Percentiles rank a stretch among this genome's conserved stretches.
Evolutionary conservation across 306 rosid genomes (phyloP).

Genomic region (Luffa acutangula): DNA sequence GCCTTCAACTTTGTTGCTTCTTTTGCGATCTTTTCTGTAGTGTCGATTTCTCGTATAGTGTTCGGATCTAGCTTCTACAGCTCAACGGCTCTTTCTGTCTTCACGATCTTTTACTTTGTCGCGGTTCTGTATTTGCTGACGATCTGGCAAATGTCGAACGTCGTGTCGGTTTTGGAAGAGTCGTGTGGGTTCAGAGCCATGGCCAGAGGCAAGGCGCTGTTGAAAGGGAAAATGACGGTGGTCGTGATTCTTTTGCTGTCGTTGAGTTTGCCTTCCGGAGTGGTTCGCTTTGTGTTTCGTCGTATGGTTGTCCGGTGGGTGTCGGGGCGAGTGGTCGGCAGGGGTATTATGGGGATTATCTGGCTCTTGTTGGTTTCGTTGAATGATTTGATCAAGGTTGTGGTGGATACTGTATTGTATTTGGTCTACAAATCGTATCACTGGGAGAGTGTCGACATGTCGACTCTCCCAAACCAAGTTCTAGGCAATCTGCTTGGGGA

Average conservation of each 20-base stretch:
- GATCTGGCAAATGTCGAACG: slow-evolving; percentile 64
- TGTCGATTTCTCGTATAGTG: no score
- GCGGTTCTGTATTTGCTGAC: slow-evolving; percentile 38
- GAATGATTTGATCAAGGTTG: slow-evolving; percentile 33
- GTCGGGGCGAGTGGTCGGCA: slow-evolving; percentile 8
- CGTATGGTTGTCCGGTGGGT: slow-evolving; percentile 25
- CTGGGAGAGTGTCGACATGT: slow-evolving; percentile 57
- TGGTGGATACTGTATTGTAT: slow-evolving; percentile 22
- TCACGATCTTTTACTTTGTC: neutral
- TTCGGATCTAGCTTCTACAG: no score
- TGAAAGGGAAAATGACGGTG: slow-evolving; percentile 45
- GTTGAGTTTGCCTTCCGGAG: neutral
- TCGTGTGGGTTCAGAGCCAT: slow-evolving; percentile 43
- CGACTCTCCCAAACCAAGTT: slow-evolving; percentile 55
- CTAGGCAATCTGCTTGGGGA: slow-evolving; percentile 15
- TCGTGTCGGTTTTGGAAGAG: slow-evolving; percentile 56
- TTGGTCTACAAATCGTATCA: slow-evolving; percentile 54
- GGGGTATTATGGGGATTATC: slow-evolving; percentile 21
- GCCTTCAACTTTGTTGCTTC: slow-evolving; percentile 22
- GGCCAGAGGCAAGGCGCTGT: slow-evolving; percentile 41
- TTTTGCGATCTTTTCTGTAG: slow-evolving; percentile 43
- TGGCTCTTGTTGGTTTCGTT: slow-evolving; percentile 23
- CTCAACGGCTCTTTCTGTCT: no score
- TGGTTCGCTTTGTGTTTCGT: slow-evolving; percentile 17
- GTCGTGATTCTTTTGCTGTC: slow-evolving; percentile 11